Percentiles rank a stretch among this genome's conserved stretches.
Evolutionary conservation across 225 moss, liverwort and hornwort genomes (phyloP).

Genomic region (Rhytidiadelphus loreus): DNA sequence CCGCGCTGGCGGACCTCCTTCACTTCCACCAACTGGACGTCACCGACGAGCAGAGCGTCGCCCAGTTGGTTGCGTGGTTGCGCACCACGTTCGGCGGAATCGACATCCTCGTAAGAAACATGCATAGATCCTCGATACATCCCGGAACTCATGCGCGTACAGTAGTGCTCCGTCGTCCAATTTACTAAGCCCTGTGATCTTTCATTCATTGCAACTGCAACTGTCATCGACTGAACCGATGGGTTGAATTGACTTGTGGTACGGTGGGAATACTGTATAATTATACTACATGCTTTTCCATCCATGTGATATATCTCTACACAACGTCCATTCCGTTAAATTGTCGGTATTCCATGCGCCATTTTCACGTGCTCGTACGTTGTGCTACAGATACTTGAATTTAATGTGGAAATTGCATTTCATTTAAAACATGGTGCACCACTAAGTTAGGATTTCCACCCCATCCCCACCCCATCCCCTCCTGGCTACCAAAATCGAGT

Average conservation of each 20-base stretch:
- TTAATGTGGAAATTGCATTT: not conserved
- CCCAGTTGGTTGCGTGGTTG: not conserved
- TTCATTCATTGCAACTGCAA: not conserved
- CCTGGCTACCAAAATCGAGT: too few relatives aligned
- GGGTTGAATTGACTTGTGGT: not conserved
- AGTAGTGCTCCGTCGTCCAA: not conserved
- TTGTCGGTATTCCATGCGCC: not conserved
- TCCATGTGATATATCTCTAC: not conserved
- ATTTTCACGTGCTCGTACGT: not conserved
- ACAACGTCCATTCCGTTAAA: not conserved
- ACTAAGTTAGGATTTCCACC: not conserved
- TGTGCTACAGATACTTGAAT: not conserved
- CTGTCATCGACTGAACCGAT: too few relatives aligned
- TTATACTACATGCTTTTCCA: not conserved
- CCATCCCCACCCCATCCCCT: too few relatives aligned
- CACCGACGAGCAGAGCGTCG: not conserved
- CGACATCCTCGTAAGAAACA: not conserved
- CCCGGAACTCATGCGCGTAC: not conserved
- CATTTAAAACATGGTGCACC: not conserved
- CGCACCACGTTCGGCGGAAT: not conserved
- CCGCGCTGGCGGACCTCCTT: not conserved
- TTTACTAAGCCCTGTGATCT: too few relatives aligned
- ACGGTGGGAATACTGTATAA: not conserved
- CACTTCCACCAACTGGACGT: slow-evolving; percentile 7
- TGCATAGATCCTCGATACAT: not conserved